Percentiles rank a stretch among this genome's conserved stretches.
Conservation (phyloP, 495 filamentous ascomycete species). For the Daldinia childiae region DNA sequence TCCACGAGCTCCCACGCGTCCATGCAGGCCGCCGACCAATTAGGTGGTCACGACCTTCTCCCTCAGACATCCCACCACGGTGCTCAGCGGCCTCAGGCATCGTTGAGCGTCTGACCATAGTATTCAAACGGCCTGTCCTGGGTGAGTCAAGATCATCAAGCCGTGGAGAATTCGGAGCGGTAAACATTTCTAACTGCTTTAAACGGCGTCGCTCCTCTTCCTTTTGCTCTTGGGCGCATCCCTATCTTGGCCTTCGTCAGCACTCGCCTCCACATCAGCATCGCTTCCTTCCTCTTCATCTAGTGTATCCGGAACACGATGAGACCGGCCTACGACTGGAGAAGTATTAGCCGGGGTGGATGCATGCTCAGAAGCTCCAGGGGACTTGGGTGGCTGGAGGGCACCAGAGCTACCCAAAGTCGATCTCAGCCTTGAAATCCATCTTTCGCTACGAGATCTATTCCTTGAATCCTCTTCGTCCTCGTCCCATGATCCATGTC, state of each 20-base stretch:
- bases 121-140: slow-evolving; percentile 51
- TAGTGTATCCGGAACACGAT: slow-evolving; percentile 58
- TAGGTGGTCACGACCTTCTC: slow-evolving; percentile 83
- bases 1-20: slow-evolving; percentile 67
- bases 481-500: slow-evolving; percentile 65
- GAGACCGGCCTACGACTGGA: slow-evolving; percentile 54
- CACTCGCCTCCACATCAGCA: slow-evolving; percentile 80
- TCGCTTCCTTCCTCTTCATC: slow-evolving; percentile 72
- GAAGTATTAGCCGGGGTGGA: slow-evolving; percentile 55
- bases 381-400: slow-evolving; percentile 58
- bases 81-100: slow-evolving; percentile 73
- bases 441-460: slow-evolving; percentile 67
- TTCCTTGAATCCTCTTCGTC: slow-evolving; percentile 67
- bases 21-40: slow-evolving; percentile 63
- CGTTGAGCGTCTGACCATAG: slow-evolving; percentile 73
- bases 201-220: slow-evolving; percentile 61
- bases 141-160: slow-evolving; percentile 47
- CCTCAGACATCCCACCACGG: slow-evolving; percentile 82
- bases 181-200: slow-evolving; percentile 57
- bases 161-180: slow-evolving; percentile 52
- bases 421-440: slow-evolving; percentile 73
- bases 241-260: slow-evolving; percentile 60
- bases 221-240: slow-evolving; percentile 61
- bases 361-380: slow-evolving; percentile 44
- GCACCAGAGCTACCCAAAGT: slow-evolving; percentile 57